Evolutionary conservation across 768 basidiomycete species (phyloP), one percentile per base, ranked within the genome.

Genomic region (Porphyrellus cyaneotinctus): DNA sequence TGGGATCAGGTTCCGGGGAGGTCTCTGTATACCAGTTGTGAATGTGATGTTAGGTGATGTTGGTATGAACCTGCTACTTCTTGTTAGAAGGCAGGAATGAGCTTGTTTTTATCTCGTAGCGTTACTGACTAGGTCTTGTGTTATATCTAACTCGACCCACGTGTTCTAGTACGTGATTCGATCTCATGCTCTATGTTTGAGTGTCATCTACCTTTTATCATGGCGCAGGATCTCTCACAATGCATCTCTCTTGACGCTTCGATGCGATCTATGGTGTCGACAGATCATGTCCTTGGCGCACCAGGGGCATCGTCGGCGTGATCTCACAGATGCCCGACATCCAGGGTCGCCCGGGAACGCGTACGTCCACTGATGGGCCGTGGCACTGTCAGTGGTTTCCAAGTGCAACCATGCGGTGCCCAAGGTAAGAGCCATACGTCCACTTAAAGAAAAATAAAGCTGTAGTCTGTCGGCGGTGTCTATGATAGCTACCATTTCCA

Each of bases 1-100:
- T 85, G 20, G 82, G 79, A 6, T 76, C 78, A 36, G 74, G 72
- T 49, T 73, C 70, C 52, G 84, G 84, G 15, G 52, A 62, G 39
- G 70, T 83, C 14, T 70, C 70, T 20, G 61, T 84, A 38, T 64
- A 58, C 39, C 56, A 53, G 14, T 38, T 67, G 41, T 67, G 42
- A 67, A 28, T 9, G 20, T n/a, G n/a, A 18, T 28, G 26, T 28
- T 9, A 5, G 4, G 26, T 28, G 9, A 5, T 28, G 26, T 28
- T 4, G 26, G 26, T 28, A 28, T 28, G 26, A 28, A 5, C 9
- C 26, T 46, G 18, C 17, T 14, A 18, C 15, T 39, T 24, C 9
- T 36, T 24, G 43, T 42, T 52, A 9, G 49, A 56, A 39, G n/a
- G n/a, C n/a, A n/a, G 20, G 37, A 47, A 42, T 11, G 36, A 33